phyloP scores from a whole-genome alignment of 169 alveolate species.

The Plasmodium malariae region DNA sequence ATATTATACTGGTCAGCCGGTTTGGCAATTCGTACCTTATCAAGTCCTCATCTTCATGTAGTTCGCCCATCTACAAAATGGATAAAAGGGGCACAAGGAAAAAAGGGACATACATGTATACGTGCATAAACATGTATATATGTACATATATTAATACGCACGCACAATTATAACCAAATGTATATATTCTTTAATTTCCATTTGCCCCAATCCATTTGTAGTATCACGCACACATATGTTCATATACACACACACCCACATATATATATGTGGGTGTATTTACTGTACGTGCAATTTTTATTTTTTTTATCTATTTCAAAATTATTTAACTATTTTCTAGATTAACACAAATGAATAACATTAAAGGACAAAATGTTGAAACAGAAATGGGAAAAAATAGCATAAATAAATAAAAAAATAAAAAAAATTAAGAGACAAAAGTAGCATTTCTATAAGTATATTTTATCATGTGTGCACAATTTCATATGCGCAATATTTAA shows the following conservation, averaged over 20 bases:
- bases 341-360: not conserved
- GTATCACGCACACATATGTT: not conserved
- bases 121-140: not conserved
- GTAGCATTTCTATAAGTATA: not conserved
- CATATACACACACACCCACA: too few relatives aligned
- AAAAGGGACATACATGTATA: not conserved
- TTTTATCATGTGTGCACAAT: not conserved
- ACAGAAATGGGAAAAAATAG: not conserved
- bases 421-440: not conserved
- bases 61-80: constrained; percentile 35
- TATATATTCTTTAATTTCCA: too few relatives aligned
- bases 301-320: not conserved
- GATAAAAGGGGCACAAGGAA: not conserved
- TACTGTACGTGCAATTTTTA: not conserved
- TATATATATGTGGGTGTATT: too few relatives aligned
- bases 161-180: too few relatives aligned
- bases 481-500: not conserved
- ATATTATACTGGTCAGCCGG: constrained; percentile 47
- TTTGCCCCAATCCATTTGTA: too few relatives aligned
- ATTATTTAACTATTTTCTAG: not conserved
- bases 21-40: constrained; percentile 51
- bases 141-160: not conserved
- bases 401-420: not conserved
- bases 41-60: constrained; percentile 59
- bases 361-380: too few relatives aligned